phyloP scores from a whole-genome alignment of 129 eudicot species.

The Silybum marianum region DNA sequence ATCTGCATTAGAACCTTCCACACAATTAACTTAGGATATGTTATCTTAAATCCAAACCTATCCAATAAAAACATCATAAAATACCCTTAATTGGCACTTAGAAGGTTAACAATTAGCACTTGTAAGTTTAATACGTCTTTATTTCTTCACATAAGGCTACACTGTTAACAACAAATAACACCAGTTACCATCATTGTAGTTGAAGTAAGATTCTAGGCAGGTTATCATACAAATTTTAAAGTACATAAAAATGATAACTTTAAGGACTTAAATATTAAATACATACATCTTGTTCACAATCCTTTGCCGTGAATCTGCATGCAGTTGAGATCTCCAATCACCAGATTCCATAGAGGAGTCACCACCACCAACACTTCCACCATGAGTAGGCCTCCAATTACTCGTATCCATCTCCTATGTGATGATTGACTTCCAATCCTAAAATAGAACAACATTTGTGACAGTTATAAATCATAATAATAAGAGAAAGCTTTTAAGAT shows the following conservation, averaged over 20 bases:
- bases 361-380: too few relatives aligned
- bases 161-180: background rate
- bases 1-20: background rate
- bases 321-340: constrained; percentile 23
- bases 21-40: background rate
- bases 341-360: background rate
- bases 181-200: background rate
- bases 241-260: background rate
- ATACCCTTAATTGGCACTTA: too few relatives aligned
- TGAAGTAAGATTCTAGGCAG: background rate
- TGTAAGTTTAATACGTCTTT: background rate
- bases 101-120: background rate
- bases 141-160: background rate
- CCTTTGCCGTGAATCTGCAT: constrained; percentile 50
- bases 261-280: background rate
- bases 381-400: constrained; percentile 49
- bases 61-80: too few relatives aligned
- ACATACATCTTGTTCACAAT: constrained; percentile 60
- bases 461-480: background rate
- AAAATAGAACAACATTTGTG: background rate
- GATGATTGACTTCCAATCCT: background rate
- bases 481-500: background rate
- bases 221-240: background rate
- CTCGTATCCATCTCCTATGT: constrained; percentile 12
- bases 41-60: too few relatives aligned